phyloP scores from a whole-genome alignment of 1,284 basidiomycete genomes.

The Golubevia sp. region DNA sequence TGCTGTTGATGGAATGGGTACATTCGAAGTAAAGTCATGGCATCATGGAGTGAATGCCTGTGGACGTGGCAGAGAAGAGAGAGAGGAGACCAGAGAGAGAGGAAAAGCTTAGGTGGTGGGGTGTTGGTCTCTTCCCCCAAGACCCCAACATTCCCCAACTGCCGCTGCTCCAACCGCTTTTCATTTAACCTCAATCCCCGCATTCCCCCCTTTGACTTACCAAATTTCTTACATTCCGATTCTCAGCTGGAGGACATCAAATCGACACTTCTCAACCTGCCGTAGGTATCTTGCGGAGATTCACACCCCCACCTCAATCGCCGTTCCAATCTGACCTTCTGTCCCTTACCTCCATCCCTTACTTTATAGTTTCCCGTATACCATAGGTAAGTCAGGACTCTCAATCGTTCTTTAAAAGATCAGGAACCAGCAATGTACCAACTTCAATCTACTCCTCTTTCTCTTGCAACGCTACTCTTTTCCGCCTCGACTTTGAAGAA shows the following conservation, averaged over 20 bases:
- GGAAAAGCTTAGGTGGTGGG: no score
- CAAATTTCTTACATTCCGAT: not conserved
- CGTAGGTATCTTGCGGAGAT: constrained; percentile 33
- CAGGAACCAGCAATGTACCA: not conserved
- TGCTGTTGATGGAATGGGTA: no score
- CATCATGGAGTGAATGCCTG: no score
- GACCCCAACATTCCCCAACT: no score
- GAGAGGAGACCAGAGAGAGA: no score
- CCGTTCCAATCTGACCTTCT: no score
- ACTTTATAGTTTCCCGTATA: not conserved
- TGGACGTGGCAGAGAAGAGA: no score
- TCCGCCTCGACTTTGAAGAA: constrained; percentile 61
- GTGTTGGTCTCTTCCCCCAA: no score
- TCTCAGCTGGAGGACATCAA: constrained; percentile 64
- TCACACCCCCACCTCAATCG: not conserved
- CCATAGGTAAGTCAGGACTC: not conserved
- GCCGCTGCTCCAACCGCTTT: no score
- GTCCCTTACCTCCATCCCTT: not conserved
- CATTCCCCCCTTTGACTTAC: not conserved
- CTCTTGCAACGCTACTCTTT: not conserved
- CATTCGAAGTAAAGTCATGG: no score
- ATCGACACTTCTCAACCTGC: constrained; percentile 63
- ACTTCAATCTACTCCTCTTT: not conserved
- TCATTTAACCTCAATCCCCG: not conserved
- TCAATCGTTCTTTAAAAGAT: not conserved